Evolutionary conservation across 2,329 filamentous ascomycete genomes (phyloP).

Genomic region (Aspergillus ruber): DNA sequence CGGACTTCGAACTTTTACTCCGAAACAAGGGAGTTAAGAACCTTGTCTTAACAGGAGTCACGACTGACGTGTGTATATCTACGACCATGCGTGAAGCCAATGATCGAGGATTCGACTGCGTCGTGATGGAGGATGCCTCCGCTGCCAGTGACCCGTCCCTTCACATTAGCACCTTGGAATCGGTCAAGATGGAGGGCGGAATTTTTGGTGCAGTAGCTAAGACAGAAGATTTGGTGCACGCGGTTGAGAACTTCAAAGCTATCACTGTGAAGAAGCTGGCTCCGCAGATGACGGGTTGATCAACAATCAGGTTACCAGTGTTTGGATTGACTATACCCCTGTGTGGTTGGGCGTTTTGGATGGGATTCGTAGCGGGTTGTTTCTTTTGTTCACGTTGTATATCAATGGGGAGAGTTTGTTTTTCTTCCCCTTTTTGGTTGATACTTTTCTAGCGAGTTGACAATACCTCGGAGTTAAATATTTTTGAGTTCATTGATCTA

Average conservation of each 20-base stretch:
- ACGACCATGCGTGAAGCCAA: slow-evolving; percentile 52
- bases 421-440: too few species aligned
- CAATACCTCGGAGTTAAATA: too few species aligned
- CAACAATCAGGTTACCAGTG: slow-evolving; percentile 9
- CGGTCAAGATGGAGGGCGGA: slow-evolving; percentile 43
- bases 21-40: slow-evolving; percentile 48
- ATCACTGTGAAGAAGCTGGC: slow-evolving; percentile 38
- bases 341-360: slow-evolving; percentile 4
- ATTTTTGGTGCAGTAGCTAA: slow-evolving; percentile 39
- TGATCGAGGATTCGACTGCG: slow-evolving; percentile 50
- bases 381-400: slow-evolving; percentile 1
- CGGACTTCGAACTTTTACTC: slow-evolving; percentile 48
- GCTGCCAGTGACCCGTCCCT: slow-evolving; percentile 37
- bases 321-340: slow-evolving; percentile 6
- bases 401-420: too few species aligned
- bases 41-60: slow-evolving; percentile 49
- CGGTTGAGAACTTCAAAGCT: slow-evolving; percentile 37
- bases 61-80: slow-evolving; percentile 51
- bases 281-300: slow-evolving; percentile 30
- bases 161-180: slow-evolving; percentile 37
- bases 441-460: slow-evolving; percentile 1
- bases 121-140: slow-evolving; percentile 46
- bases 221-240: slow-evolving; percentile 34
- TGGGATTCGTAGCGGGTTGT: neutral
- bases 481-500: too few species aligned